These are phyloP conservation scores for Nothophytophthora sp. DNA, from an alignment of 352 stramenopile genomes.

Conservation along the genomic window DNA sequence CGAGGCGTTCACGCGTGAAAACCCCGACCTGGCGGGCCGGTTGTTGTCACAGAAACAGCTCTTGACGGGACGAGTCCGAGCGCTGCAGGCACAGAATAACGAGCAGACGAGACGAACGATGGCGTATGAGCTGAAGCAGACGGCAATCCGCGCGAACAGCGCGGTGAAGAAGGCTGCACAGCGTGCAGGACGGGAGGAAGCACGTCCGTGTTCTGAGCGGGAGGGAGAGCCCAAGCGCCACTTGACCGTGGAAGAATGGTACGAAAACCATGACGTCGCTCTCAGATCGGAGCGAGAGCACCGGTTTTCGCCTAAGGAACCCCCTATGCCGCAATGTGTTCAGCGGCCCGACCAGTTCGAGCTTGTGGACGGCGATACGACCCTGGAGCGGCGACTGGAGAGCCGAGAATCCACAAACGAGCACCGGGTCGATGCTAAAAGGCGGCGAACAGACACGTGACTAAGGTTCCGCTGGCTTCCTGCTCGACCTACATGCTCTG, in stretches of 20 bases:
- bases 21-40: conserved; percentile 5
- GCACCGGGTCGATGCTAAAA: conserved; percentile 1
- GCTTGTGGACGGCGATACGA: conserved; percentile 17
- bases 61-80: not conserved
- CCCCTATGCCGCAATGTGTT: not conserved
- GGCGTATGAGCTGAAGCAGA: not conserved
- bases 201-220: too few species aligned
- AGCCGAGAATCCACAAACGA: conserved; percentile 2
- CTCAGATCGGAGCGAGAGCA: conserved; percentile 1
- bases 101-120: not conserved
- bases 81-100: too few species aligned
- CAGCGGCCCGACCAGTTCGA: conserved; percentile 19
- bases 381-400: conserved; percentile 13
- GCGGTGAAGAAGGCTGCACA: too few species aligned
- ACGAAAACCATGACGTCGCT: too few species aligned
- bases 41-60: conserved; percentile 8
- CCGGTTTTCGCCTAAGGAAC: not conserved
- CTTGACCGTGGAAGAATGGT: too few species aligned
- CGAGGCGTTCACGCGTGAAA: conserved; percentile 17
- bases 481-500: too few species aligned
- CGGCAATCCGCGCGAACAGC: not conserved
- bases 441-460: not conserved
- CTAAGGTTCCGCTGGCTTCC: too few species aligned
- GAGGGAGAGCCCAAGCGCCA: too few species aligned
- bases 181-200: too few species aligned